Base-by-base conservation (phyloP, 306 rosid species). In the Psophocarpus tetragonolobus region DNA sequence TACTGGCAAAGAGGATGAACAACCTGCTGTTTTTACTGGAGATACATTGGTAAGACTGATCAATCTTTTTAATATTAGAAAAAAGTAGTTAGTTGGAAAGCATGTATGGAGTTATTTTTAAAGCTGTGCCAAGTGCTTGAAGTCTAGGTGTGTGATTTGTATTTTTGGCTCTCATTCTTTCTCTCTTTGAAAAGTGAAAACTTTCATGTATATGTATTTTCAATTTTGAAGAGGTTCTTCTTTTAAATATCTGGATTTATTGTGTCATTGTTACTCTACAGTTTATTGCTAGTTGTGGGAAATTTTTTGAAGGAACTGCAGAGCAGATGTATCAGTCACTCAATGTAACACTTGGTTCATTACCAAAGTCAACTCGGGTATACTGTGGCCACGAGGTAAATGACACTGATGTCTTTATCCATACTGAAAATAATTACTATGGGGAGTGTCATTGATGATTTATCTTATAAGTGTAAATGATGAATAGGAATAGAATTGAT, bases 311-410 rank as follows among this genome's bases (percentile, higher is more conserved):
- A 84, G 98, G 98, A 86, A 94, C 97, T 26, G 94, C 97, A 15
- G 98, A 94, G 68, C 96, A 91, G 88, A 94, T 94, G 98, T 84
- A 94, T 82, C 91, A 91, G 44, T 94, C 98, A 8, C 88, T 94
- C 17, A 87, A 83, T 58, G 87, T 86, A 61, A 91, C 96, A 35
- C 77, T 94, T 62, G 88, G 82, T 79, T 94, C 98, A 73, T 83
- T 91, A 88, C 96, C 97, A 47, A 89, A 87, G 86, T 87, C 96
- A 71, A 90, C 98, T 54, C 85, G 29, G 66, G 94, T 94, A 36
- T 94, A 87, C 64, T 94, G 98, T 80, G 97, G 98, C 74, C 98
- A 94, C 38, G 98, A 94, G 97, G 98, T 94, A 86, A 84, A 45
- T 13, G n/a, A 57, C 44, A 68, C 61, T 26, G 17, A 73, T 63